Evolutionary conservation across 140 eudicot species (phyloP).

Genomic region (Anethum foeniculum): DNA sequence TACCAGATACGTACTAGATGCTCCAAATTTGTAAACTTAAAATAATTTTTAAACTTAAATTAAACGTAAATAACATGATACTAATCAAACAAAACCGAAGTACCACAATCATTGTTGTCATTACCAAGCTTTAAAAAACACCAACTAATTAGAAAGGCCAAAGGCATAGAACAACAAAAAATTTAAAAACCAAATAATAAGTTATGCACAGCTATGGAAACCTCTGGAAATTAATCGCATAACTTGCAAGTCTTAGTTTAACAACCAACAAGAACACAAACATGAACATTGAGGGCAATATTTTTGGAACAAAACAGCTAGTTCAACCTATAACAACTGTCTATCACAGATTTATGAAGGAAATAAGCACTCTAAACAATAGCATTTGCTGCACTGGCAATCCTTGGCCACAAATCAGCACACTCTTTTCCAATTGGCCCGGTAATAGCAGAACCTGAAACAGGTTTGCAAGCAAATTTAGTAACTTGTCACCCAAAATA

Average conservation of each 20-base stretch:
- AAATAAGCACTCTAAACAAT: conserved; percentile 31
- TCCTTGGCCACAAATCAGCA: conserved; percentile 76
- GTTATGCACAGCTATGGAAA: no score
- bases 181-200: no score
- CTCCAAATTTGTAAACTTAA: no score
- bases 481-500: not conserved
- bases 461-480: not conserved
- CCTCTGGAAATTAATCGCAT: not conserved
- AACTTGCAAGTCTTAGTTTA: not conserved
- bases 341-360: not conserved
- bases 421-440: conserved; percentile 77
- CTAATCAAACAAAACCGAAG: no score
- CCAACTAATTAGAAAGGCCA: no score
- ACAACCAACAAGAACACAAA: not conserved
- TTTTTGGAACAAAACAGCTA: not conserved
- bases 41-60: no score
- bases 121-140: no score
- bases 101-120: no score
- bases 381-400: conserved; percentile 59
- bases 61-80: no score
- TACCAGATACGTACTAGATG: no score
- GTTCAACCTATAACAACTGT: not conserved
- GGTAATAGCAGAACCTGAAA: conserved; percentile 64
- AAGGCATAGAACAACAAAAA: no score
- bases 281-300: not conserved